These are phyloP conservation scores for Cladophialophora yegresii DNA, from an alignment of 2,329 filamentous ascomycete species.

Conservation along the genomic window DNA sequence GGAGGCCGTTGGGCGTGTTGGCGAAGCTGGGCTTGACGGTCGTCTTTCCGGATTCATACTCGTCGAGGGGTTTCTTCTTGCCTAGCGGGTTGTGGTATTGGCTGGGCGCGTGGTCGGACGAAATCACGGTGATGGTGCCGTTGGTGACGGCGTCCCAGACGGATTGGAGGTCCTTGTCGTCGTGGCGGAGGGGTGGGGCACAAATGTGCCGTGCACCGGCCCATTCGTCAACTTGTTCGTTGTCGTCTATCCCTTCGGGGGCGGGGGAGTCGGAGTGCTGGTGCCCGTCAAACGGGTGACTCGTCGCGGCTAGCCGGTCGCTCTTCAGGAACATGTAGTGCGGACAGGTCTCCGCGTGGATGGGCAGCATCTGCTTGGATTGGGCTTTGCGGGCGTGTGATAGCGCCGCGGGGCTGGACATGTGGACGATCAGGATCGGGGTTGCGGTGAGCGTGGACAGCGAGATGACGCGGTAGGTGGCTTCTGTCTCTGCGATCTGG, in stretches of 20 bases:
- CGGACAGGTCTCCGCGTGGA: conserved; percentile 61
- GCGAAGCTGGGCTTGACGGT: conserved; percentile 41
- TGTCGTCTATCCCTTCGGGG: neutral
- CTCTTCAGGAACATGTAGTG: conserved; percentile 59
- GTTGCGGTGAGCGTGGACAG: conserved; percentile 54
- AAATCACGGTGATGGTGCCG: conserved; percentile 59
- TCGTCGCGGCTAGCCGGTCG: conserved; percentile 43
- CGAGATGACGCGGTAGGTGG: conserved; percentile 54
- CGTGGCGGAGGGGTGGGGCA: conserved; percentile 54
- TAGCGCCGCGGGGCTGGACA: conserved; percentile 53
- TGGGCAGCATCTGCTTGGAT: conserved; percentile 50
- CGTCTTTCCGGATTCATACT: conserved; percentile 15
- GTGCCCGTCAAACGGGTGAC: conserved; percentile 40
- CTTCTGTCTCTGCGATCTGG: conserved; percentile 48
- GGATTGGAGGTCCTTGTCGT: conserved; percentile 50
- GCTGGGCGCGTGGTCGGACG: conserved; percentile 52
- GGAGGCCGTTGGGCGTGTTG: conserved; percentile 49
- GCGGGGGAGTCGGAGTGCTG: conserved; percentile 40
- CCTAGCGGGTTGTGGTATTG: conserved; percentile 45
- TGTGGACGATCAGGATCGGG: conserved; percentile 58
- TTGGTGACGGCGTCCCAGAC: conserved; percentile 57
- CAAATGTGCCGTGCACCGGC: conserved; percentile 58
- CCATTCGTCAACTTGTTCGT: conserved; percentile 40
- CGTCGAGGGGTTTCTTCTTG: conserved; percentile 39
- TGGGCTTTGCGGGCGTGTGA: conserved; percentile 55